Base-by-base conservation (phyloP, 2,329 filamentous ascomycete genomes). In the Beauveria sp. region DNA sequence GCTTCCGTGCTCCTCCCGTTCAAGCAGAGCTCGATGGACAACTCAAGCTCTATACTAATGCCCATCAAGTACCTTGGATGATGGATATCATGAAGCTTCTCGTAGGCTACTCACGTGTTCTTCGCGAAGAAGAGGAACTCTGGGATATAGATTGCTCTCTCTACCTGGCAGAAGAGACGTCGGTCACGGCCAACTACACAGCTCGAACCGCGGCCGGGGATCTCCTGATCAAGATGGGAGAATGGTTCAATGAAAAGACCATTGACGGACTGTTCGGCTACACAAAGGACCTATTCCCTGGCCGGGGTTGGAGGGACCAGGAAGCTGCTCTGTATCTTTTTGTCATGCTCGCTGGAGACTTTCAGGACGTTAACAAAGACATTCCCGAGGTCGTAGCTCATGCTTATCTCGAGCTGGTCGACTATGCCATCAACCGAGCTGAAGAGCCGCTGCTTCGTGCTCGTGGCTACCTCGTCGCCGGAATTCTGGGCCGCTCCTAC, bases 141-240 rank as follows among this genome's bases (percentile, higher is more conserved):
- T 99, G 94, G 94, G 91, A 97, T 67, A 91, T 97, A 64, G 94
- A 99, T 73, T 89, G 96, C 66, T 97, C 96, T 62, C 83, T 99
- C 2, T 99, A 96, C 74, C 81, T 99, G 52, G 93, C 92, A 1
- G 94, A 99, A 74, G 93, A 97, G 76, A 93, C 91, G 2, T 93
- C 92, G 2, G 89, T 97, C 20, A 96, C 92, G 14, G 90, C 92
- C 37, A 97, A 97, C 73, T 99, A 97, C 76, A 97, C 94, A 0
- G 90, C 94, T 16, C 86, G 94, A 66, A 96, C 91, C 20, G 94
- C 93, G 46, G 94, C 91, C 65, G 92, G 92, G 54, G 94, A 97
- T 71, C 79, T 99, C 54, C 82, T 96, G 30, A 92, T 96, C 75
- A 97, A 96, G 76, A 80, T 96, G 62, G 91, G 90, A 53, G 92